A percentile compares a stretch with the other conserved stretches of the same genome.
Conservation (phyloP, 495 filamentous ascomycete genomes). For the Emericellopsis terricola region DNA sequence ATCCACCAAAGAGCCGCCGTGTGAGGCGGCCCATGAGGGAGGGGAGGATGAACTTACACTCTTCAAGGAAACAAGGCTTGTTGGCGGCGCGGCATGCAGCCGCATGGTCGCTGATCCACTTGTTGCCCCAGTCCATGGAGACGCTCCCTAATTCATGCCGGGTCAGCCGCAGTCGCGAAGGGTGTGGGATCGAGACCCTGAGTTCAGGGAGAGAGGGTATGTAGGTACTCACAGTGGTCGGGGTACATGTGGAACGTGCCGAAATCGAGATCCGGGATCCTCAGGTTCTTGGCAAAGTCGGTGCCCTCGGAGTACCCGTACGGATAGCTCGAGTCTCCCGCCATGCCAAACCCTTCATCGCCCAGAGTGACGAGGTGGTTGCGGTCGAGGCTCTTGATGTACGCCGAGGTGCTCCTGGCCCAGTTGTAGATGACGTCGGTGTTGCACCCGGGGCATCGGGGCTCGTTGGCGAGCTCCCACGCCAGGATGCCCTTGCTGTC, state of each 20-base stretch:
- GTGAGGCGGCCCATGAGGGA: neutral
- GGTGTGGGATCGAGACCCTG: no score
- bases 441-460: constrained; percentile 42
- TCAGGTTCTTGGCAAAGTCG: constrained; percentile 39
- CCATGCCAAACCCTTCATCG: constrained; percentile 33
- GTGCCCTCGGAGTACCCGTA: constrained; percentile 36
- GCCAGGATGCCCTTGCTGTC: constrained; percentile 41
- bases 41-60: constrained; percentile 16
- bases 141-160: constrained; percentile 17
- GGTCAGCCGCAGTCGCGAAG: neutral
- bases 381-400: constrained; percentile 45
- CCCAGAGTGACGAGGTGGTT: constrained; percentile 53
- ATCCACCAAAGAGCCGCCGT: neutral
- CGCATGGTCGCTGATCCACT: constrained; percentile 41
- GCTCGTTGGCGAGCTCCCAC: constrained; percentile 60
- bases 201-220: no score
- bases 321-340: constrained; percentile 26
- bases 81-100: constrained; percentile 29
- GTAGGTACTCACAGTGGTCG: constrained; percentile 15
- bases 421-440: constrained; percentile 41
- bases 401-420: constrained; percentile 37
- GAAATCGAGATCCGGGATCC: constrained; percentile 35
- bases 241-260: constrained; percentile 49
- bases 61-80: constrained; percentile 47
- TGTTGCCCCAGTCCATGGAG: constrained; percentile 22